Base-by-base conservation (phyloP, 1,284 basidiomycete species). In the Wallemia hederae region DNA sequence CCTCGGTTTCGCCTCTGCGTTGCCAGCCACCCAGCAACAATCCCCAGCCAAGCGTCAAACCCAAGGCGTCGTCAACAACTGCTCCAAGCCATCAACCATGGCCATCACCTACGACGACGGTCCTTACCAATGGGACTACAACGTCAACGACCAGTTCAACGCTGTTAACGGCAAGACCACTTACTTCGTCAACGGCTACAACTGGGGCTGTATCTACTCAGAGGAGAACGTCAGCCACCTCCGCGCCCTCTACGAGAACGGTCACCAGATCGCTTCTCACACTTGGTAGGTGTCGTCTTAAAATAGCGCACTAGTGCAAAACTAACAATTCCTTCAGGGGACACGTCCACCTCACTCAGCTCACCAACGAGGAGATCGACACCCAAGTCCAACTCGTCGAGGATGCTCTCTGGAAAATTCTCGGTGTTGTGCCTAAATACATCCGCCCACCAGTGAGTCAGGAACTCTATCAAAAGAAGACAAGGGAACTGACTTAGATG, bases 181-280 rank as follows among this genome's bases (percentile, higher is more conserved):
- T 19, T 68, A 66, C 62, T 67, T 68, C 24, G 65, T 68, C 60
- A 68, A 68, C 61, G 65, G 65, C 28, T 64, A 65, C 64, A 68
- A 68, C 63, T 68, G 17, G 31, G 60, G 62, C 56, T 58, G 56
- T 58, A 58, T 58, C 3, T 58, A 58, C 56, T 24, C 58, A 59
- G 25, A 63, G 26, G 25, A 25, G 15, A 25, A 34, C 7, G 33
- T 59, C 26, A 15, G 2, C 14, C 33, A 17, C n/a, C 9, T 29
- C 14, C 24, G 29, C 11, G 55, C 26, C 26, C 31, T 17, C 22
- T 24, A 25, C 27, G 29, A 27, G 28, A 11, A 33, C 27, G 60
- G 62, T 24, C 60, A 61, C 58, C 58, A 29, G 55, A 57, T 61
- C 24, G 49, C 27, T 57, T 60, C 62, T 14, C 62, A 60, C 59